Evolutionary conservation across 2,329 filamentous ascomycete species (phyloP).

Genomic region (Pseudogymnoascus pannorum): DNA sequence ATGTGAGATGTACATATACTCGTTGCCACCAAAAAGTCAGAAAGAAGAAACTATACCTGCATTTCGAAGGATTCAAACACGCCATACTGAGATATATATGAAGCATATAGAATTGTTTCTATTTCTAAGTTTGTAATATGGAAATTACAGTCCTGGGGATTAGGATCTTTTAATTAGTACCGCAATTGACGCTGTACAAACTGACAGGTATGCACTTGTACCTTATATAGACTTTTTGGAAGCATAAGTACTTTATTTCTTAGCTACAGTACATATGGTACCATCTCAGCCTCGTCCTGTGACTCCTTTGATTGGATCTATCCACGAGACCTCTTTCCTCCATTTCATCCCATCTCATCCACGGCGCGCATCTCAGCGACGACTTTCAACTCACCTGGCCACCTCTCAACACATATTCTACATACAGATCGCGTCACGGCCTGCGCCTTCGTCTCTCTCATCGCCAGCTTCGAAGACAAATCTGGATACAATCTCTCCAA

Average conservation of each 20-base stretch:
- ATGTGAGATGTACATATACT: neutral
- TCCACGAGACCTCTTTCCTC: neutral
- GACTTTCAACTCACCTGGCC: neutral
- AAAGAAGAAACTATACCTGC: neutral
- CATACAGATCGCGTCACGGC: neutral
- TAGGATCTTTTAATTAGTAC: neutral
- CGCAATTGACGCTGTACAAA: too few species aligned
- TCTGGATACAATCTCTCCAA: neutral
- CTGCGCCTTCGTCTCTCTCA: neutral
- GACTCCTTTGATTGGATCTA: neutral
- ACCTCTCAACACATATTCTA: neutral
- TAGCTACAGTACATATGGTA: neutral
- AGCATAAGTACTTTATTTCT: neutral
- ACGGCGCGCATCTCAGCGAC: neutral
- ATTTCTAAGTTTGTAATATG: neutral
- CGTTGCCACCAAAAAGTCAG: neutral
- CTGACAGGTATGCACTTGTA: neutral
- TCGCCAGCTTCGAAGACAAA: neutral
- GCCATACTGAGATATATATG: neutral
- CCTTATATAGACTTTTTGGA: neutral
- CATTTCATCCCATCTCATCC: neutral
- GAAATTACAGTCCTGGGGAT: neutral
- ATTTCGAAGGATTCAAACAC: neutral
- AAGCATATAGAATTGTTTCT: neutral
- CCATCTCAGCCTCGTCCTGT: conserved; percentile 5